Base-by-base conservation (phyloP, 2,329 filamentous ascomycete species). In the Dryadomyces sulphureus region DNA sequence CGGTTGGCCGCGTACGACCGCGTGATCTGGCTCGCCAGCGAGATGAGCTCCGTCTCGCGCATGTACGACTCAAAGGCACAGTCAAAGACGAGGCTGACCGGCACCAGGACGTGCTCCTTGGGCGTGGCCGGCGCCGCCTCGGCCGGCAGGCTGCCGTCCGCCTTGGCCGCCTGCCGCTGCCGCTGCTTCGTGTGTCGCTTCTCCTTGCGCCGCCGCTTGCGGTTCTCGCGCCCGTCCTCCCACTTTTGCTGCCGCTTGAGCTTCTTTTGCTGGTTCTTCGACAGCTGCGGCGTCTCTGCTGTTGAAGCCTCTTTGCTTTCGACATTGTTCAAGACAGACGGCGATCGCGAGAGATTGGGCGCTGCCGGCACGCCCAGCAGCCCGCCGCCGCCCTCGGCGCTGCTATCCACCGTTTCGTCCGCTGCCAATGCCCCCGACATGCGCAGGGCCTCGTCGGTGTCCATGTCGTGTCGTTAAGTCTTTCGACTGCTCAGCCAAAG, bases 1-100 rank as follows among this genome's bases (percentile, higher is more conserved):
- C 75, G 76, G 62, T 95, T 96, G 57, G 94, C 87, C 19, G 88
- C 87, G 63, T 98, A 98, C 48, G 76, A 83, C 47, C 92, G 72
- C 8, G 87, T 94, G 50, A 98, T 71, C 62, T 98, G 92, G 48
- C 79, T 77, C 1, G 77, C 77, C 12, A 98, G 72, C 5, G 87
- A 94, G 46, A 89, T 79, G 25, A 84, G 69, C 64, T 98, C 92
- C 54, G 84, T 82, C 34, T 90, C 84, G 43, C 72, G 72, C 92
- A 98, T 98, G 57, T 89, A 75, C 38, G 84, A 70, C 60, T 98
- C 89, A 60, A 93, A 98, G 53, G 84, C 79, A 64, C 90, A 96
- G 65, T 98, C 92, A 51, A 98, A 67, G 49, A 98, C 70, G 53
- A 98, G 67, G 0, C 85, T 77, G 20, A 96, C 66, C 2, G 89